Percentiles rank a stretch among this genome's conserved stretches.
These are phyloP conservation scores for Alternaria panax DNA, from an alignment of 2,329 filamentous ascomycete genomes.

Conservation along the genomic window DNA sequence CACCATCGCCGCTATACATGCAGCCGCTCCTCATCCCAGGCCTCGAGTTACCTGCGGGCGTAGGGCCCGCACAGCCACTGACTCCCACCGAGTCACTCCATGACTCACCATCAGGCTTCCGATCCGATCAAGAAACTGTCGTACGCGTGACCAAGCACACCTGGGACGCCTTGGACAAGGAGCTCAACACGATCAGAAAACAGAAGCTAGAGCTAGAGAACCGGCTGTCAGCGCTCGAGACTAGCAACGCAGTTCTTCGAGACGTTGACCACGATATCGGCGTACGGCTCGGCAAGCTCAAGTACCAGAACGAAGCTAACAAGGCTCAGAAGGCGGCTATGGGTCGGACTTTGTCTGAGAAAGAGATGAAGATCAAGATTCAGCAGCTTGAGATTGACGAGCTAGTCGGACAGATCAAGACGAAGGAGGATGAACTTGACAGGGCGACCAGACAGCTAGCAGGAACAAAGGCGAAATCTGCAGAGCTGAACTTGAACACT, in stretches of 20 bases:
- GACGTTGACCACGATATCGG: constrained; percentile 3
- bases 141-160: constrained; percentile 16
- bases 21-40: not conserved
- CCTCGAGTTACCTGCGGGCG: not conserved
- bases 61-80: constrained; percentile 9
- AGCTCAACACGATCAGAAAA: constrained; percentile 1
- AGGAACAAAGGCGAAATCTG: not conserved
- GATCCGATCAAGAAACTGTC: not conserved
- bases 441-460: not conserved
- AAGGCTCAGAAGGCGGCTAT: constrained; percentile 27
- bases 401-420: constrained; percentile 13
- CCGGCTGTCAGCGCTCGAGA: not conserved
- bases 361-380: constrained; percentile 24
- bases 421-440: constrained; percentile 21
- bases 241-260: not conserved
- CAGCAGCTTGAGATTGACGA: constrained; percentile 23
- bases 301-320: constrained; percentile 27
- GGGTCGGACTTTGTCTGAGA: constrained; percentile 24
- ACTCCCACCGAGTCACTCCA: constrained; percentile 10
- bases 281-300: constrained; percentile 20
- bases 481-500: not conserved
- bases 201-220: constrained; percentile 15
- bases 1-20: not conserved
- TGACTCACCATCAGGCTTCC: not conserved
- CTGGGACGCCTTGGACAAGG: constrained; percentile 9